Percentiles rank a stretch among this genome's conserved stretches.
phyloP scores from a whole-genome alignment of 2,329 filamentous ascomycete genomes.

The Fonsecaea erecta region DNA sequence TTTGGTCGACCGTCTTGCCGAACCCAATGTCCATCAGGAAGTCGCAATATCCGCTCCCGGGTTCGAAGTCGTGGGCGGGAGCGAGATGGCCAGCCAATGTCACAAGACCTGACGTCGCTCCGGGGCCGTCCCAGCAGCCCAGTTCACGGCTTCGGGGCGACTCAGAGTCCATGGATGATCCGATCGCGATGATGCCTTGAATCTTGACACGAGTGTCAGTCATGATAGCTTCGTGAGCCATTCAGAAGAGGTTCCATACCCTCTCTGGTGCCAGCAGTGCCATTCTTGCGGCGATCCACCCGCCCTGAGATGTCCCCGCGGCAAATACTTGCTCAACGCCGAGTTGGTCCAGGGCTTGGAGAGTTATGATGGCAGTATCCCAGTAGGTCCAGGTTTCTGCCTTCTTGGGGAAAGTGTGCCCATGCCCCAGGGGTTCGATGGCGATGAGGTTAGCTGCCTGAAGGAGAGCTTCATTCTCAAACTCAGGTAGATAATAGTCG shows the following conservation, averaged over 20 bases:
- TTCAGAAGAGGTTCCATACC: slow-evolving; percentile 39
- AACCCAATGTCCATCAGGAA: slow-evolving; percentile 56
- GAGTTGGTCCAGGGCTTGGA: slow-evolving; percentile 38
- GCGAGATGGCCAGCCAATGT: slow-evolving; percentile 16
- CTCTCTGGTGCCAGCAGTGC: slow-evolving; percentile 56
- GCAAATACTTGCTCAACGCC: slow-evolving; percentile 37
- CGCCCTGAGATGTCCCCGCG: slow-evolving; percentile 59
- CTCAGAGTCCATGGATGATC: slow-evolving; percentile 59
- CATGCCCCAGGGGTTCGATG: slow-evolving; percentile 60
- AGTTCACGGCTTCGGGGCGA: slow-evolving; percentile 50
- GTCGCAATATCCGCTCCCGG: slow-evolving; percentile 50
- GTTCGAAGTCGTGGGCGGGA: slow-evolving; percentile 50
- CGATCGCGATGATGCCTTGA: slow-evolving; percentile 56
- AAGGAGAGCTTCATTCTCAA: slow-evolving; percentile 43
- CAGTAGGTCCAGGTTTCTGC: slow-evolving; percentile 59
- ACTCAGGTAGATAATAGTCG: slow-evolving; percentile 51
- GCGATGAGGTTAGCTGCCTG: slow-evolving; percentile 55
- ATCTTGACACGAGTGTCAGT: slow-evolving; percentile 45
- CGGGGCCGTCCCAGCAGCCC: slow-evolving; percentile 55
- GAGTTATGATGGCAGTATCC: slow-evolving; percentile 57
- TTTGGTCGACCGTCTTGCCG: slow-evolving; percentile 46
- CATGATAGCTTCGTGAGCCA: background rate
- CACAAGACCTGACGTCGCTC: slow-evolving; percentile 36
- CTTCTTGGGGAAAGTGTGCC: slow-evolving; percentile 48
- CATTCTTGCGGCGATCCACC: slow-evolving; percentile 59